These are phyloP conservation scores for Elaeis oleifera DNA, from an alignment of 202 grass and related monocot species.

Conservation along the genomic window DNA sequence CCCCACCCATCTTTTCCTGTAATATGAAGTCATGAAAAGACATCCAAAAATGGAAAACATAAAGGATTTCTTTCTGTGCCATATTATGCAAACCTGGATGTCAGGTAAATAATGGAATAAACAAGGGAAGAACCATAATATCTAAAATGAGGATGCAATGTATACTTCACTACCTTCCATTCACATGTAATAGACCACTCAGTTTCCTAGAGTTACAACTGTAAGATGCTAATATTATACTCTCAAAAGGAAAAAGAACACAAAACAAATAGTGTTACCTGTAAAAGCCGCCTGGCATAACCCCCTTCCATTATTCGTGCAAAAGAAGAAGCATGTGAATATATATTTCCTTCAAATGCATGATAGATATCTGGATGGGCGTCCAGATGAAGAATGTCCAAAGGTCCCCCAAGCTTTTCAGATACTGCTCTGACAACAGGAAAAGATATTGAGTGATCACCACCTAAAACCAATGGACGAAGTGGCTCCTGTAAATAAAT, in stretches of 20 bases:
- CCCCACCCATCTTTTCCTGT: too few relatives aligned
- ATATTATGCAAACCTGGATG: too few relatives aligned
- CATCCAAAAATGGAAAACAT: too few relatives aligned
- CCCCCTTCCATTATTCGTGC: slow-evolving; percentile 99
- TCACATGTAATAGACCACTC: not conserved
- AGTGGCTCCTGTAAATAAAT: slow-evolving; percentile 55
- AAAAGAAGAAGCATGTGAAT: slow-evolving; percentile 96
- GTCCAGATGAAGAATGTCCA: slow-evolving; percentile 94
- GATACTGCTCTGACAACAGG: slow-evolving; percentile 92
- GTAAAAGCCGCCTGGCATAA: slow-evolving; percentile 78
- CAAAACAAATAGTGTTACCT: slow-evolving; percentile 38
- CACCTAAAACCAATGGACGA: slow-evolving; percentile 77
- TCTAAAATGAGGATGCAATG: not conserved
- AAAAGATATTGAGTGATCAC: slow-evolving; percentile 96
- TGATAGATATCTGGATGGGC: slow-evolving; percentile 99
- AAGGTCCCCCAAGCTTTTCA: slow-evolving; percentile 85
- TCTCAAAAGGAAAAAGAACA: not conserved
- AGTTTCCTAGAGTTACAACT: not conserved
- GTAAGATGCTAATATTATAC: not conserved
- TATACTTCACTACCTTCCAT: not conserved
- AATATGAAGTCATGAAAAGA: too few relatives aligned
- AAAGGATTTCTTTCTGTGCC: too few relatives aligned
- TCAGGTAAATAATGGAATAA: too few relatives aligned
- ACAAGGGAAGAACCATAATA: too few relatives aligned
- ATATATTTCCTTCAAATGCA: slow-evolving; percentile 79